phyloP scores from a whole-genome alignment of 2,329 filamentous ascomycete species.

The Cryphonectria radicalis region DNA sequence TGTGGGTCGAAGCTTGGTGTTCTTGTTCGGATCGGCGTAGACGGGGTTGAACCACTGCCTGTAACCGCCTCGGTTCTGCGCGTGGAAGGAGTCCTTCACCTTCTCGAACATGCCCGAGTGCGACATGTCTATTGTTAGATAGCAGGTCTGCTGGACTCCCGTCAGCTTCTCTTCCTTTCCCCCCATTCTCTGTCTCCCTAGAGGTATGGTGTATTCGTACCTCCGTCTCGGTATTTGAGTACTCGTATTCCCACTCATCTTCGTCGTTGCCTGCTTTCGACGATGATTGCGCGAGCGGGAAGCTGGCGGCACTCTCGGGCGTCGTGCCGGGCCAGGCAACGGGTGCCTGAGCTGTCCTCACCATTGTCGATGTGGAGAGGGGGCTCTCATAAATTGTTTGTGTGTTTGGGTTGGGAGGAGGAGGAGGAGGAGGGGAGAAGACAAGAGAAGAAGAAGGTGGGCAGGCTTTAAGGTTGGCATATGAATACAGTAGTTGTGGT shows the following conservation, averaged over 20 bases:
- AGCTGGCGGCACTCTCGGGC: constrained; percentile 21
- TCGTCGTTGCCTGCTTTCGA: constrained; percentile 47
- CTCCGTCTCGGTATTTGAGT: constrained; percentile 66
- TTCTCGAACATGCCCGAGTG: constrained; percentile 59
- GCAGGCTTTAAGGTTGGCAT: no score
- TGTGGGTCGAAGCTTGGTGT: constrained; percentile 26
- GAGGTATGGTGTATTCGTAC: constrained; percentile 41
- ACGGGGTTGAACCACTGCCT: constrained; percentile 43
- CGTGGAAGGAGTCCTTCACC: constrained; percentile 44
- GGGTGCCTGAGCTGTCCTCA: constrained; percentile 29
- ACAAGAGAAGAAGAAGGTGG: background rate
- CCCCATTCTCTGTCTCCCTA: background rate
- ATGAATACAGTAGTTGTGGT: no score
- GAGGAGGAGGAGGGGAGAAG: background rate
- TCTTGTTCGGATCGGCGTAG: constrained; percentile 30
- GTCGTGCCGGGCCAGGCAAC: constrained; percentile 26
- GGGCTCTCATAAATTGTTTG: background rate
- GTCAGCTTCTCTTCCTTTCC: constrained; percentile 1
- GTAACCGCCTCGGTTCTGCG: constrained; percentile 51
- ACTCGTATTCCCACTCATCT: constrained; percentile 70
- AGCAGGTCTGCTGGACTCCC: constrained; percentile 57
- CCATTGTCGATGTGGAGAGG: constrained; percentile 14
- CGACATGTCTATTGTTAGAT: constrained; percentile 66
- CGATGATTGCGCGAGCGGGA: constrained; percentile 18
- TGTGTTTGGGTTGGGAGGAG: background rate